A percentile compares a stretch with the other conserved stretches of the same genome.
Evolutionary conservation across 768 basidiomycete species (phyloP).

Genomic region (Trametes elegans): DNA sequence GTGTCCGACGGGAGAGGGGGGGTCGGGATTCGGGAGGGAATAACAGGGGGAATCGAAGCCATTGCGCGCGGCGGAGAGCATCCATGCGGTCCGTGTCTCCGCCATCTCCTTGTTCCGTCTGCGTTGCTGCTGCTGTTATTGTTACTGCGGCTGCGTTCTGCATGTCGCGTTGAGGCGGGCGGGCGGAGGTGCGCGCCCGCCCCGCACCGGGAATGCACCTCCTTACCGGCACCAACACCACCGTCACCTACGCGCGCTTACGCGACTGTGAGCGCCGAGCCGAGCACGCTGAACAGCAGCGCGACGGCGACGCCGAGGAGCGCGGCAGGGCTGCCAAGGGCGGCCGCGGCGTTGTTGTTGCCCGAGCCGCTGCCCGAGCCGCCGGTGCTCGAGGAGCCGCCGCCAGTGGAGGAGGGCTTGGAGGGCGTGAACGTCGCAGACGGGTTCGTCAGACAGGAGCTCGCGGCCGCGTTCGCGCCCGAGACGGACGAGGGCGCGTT

Average conservation of each 20-base stretch:
- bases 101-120: neutral
- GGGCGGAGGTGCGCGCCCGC: no score
- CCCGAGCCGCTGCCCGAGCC: conserved; percentile 4
- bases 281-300: conserved; percentile 21
- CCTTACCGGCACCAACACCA: neutral
- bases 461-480: conserved; percentile 54
- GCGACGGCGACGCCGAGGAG: conserved; percentile 16
- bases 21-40: neutral
- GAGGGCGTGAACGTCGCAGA: conserved; percentile 63
- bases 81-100: no score
- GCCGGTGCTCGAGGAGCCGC: neutral
- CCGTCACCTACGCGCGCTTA: conserved; percentile 5
- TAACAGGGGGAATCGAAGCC: no score
- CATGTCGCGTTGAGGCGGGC: no score
- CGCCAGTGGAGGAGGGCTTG: conserved; percentile 30
- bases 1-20: neutral
- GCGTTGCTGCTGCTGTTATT: neutral
- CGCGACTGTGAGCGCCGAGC: conserved; percentile 23
- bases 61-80: no score
- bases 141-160: no score
- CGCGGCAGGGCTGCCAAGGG: conserved; percentile 9
- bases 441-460: conserved; percentile 66
- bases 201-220: neutral
- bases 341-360: neutral
- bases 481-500: conserved; percentile 47